phyloP scores from a whole-genome alignment of 2,329 filamentous ascomycete species.

The Verticillium dahliae region DNA sequence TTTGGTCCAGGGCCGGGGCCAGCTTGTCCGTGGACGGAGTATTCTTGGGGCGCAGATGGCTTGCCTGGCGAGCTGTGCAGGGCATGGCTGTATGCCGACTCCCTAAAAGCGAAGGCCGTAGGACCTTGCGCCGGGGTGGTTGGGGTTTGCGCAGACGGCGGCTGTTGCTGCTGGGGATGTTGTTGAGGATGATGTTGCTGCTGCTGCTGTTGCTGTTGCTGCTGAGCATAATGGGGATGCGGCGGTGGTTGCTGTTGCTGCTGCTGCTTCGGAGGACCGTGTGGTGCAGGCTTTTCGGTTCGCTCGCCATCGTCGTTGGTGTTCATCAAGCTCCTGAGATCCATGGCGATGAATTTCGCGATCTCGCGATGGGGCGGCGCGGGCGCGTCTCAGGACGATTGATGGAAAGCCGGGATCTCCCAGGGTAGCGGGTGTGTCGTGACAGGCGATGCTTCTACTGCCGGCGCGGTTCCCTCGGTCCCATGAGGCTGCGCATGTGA shows the following conservation, averaged over 20 bases:
- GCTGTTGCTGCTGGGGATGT: constrained; percentile 18
- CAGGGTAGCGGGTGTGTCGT: neutral
- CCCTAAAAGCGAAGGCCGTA: constrained; percentile 41
- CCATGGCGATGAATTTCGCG: constrained; percentile 28
- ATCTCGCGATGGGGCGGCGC: neutral
- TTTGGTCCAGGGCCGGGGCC: constrained; percentile 10
- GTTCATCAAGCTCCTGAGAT: constrained; percentile 50
- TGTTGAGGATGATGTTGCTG: constrained; percentile 22
- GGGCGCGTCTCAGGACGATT: neutral
- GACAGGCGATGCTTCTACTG: neutral
- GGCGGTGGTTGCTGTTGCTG: neutral
- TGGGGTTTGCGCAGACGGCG: constrained; percentile 13
- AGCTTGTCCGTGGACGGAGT: constrained; percentile 16
- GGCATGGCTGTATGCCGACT: constrained; percentile 26
- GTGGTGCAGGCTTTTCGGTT: constrained; percentile 1
- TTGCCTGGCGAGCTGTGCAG: constrained; percentile 41
- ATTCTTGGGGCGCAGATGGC: constrained; percentile 36
- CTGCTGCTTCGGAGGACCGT: constrained; percentile 16
- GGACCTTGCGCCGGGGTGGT: constrained; percentile 28
- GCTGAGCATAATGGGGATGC: constrained; percentile 11
- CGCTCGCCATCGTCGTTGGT: constrained; percentile 38
- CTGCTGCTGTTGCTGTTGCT: constrained; percentile 17
- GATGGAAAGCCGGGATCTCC: neutral
- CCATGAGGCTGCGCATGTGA: neutral
- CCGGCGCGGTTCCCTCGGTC: neutral